Conservation (phyloP, 176 grass and related monocot species). For the Paspalum notatum region DNA sequence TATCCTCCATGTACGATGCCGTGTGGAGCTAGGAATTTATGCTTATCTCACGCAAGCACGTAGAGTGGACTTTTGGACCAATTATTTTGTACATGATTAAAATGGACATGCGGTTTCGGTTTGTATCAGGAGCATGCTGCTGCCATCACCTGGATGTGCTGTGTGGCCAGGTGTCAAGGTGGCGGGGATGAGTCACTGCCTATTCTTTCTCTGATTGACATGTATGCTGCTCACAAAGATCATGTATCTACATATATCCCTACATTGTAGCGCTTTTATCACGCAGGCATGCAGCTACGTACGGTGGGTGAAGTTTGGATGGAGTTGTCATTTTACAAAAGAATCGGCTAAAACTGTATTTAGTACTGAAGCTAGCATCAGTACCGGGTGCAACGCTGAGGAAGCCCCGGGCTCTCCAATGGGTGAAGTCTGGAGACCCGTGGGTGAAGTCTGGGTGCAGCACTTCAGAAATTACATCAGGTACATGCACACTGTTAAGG, state of each 20-base stretch:
- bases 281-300: not conserved
- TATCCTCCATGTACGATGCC: not conserved
- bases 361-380: too few relatives aligned
- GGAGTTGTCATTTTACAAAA: too few relatives aligned
- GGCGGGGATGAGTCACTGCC: conserved; percentile 1
- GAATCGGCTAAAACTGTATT: too few relatives aligned
- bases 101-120: not conserved
- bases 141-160: not conserved
- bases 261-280: not conserved
- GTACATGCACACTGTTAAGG: too few relatives aligned
- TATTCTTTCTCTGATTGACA: not conserved
- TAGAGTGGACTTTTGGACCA: not conserved
- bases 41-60: not conserved
- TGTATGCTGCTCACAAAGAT: not conserved
- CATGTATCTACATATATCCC: not conserved
- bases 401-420: too few relatives aligned
- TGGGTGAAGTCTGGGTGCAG: too few relatives aligned
- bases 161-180: conserved; percentile 3
- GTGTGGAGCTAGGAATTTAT: conserved; percentile 13
- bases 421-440: too few relatives aligned
- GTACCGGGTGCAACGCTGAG: too few relatives aligned
- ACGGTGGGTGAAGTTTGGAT: too few relatives aligned
- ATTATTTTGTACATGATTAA: not conserved
- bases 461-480: too few relatives aligned
- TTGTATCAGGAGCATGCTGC: not conserved